Evolutionary conservation across 1,284 basidiomycete species (phyloP).

Genomic region (Sparassis latifolia): DNA sequence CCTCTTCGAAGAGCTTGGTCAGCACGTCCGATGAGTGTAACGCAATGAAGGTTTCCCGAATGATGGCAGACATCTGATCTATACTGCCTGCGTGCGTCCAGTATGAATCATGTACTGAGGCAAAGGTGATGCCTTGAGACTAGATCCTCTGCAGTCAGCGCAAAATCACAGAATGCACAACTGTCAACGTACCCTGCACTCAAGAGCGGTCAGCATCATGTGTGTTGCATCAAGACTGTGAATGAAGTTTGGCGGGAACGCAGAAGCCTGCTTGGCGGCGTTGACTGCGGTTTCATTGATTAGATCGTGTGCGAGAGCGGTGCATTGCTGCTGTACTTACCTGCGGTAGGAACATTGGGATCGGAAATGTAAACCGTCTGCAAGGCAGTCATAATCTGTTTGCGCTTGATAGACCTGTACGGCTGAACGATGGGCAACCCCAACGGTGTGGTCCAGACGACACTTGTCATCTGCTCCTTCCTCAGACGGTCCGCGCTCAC

Average conservation of each 20-base stretch:
- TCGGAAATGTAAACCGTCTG: slow-evolving; percentile 95
- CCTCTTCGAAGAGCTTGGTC: slow-evolving; percentile 51
- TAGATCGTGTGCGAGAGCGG: too few relatives aligned
- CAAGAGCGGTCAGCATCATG: slow-evolving; percentile 97
- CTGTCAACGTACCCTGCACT: slow-evolving; percentile 60
- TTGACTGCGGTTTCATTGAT: slow-evolving; percentile 48
- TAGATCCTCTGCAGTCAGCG: slow-evolving; percentile 19
- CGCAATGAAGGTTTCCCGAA: slow-evolving; percentile 91
- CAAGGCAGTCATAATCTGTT: slow-evolving; percentile 80
- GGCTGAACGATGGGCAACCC: slow-evolving; percentile 96
- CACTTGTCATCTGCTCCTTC: slow-evolving; percentile 92
- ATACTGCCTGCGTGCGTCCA: slow-evolving; percentile 94
- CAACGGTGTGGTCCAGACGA: slow-evolving; percentile 95
- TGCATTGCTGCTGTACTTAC: slow-evolving; percentile 26
- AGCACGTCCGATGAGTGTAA: slow-evolving; percentile 88
- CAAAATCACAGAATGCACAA: background rate
- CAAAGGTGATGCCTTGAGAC: slow-evolving; percentile 76
- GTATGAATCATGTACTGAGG: slow-evolving; percentile 97
- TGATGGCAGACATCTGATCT: slow-evolving; percentile 85
- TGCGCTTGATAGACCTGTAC: slow-evolving; percentile 81
- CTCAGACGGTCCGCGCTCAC: slow-evolving; percentile 38
- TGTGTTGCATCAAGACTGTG: slow-evolving; percentile 98
- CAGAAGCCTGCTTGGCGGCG: slow-evolving; percentile 84
- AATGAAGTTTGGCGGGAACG: slow-evolving; percentile 99
- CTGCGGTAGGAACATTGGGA: slow-evolving; percentile 71